Evolutionary conservation across 1,284 basidiomycete species (phyloP), one percentile per base, ranked within the genome.

Genomic region (Naganishia liquefaciens): DNA sequence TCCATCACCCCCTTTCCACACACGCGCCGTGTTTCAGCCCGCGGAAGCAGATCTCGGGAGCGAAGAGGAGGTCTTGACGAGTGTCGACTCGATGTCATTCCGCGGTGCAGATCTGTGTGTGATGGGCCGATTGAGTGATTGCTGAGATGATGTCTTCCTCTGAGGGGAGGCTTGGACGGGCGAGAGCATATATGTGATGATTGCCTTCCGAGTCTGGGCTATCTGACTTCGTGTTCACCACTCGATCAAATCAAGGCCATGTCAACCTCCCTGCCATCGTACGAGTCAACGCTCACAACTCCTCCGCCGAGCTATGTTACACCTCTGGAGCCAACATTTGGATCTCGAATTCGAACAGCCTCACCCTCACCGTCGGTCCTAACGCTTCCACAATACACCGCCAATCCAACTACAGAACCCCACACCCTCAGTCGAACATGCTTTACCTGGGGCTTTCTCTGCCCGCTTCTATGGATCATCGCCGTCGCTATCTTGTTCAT

Each of bases 391-490:
- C 47, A 54, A 30, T 77, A 76, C 64, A 68, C 71, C 2, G 68
- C 69, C 39, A 62, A 69, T 15, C 65, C 67, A n/a, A 58, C 68
- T 54, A 75, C 71, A 13, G 75, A 76, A 69, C 74, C 77, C 6
- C 69, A 74, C 52, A 77, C 76, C 1, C 67, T 77, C 9, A 74
- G 75, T 1, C 70, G 70, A 53, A 54, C 57, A 6, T 70, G 76
- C 10, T 79, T 76, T 74, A 62, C 50, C 42, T 77, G 74, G 73
- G 77, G 77, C 0, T 77, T 72, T 63, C 27, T 75, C 13, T 75
- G 69, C 57, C 75, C 75, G 2, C 46, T 73, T 1, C 67, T 79
- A 6, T 79, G 77, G 77, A 53, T 73, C 9, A 54, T 77, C 9
- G 77, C 76, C 2, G 70, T 71, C 62, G 70, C 69, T 49, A 74